A percentile compares a stretch with the other conserved stretches of the same genome.
These are phyloP conservation scores for Sporormia fimetaria DNA, from an alignment of 495 filamentous ascomycete genomes.

Conservation along the genomic window DNA sequence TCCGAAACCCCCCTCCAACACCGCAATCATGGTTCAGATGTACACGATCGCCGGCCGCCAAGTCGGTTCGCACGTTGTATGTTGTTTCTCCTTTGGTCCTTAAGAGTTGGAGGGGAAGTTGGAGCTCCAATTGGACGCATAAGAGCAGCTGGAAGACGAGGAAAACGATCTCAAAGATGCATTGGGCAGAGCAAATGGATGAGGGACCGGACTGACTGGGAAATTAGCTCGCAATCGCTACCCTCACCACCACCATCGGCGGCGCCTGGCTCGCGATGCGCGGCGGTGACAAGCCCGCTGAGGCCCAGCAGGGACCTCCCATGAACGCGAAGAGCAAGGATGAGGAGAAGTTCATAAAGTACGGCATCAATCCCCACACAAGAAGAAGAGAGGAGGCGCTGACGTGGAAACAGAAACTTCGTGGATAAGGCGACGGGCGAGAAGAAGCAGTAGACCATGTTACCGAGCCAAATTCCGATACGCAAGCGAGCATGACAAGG, in stretches of 20 bases:
- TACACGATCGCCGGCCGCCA: conserved; percentile 82
- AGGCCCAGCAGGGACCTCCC: conserved; percentile 50
- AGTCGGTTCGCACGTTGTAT: conserved; percentile 86
- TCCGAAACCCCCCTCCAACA: conserved; percentile 33
- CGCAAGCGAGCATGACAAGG: too few species aligned
- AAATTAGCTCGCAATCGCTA: conserved; percentile 74
- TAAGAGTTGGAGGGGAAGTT: neutral
- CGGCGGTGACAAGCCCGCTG: conserved; percentile 53
- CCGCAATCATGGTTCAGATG: conserved; percentile 68
- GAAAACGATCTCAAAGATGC: too few species aligned
- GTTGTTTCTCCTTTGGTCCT: conserved; percentile 26
- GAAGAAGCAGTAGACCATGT: conserved; percentile 42
- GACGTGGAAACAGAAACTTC: conserved; percentile 22
- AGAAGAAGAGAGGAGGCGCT: conserved; percentile 1
- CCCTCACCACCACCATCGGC: conserved; percentile 56
- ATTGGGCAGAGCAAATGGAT: too few species aligned
- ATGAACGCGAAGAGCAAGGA: conserved; percentile 82
- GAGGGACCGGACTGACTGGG: too few species aligned
- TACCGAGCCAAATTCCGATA: too few species aligned
- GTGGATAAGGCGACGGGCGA: conserved; percentile 34
- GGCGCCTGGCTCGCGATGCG: conserved; percentile 43
- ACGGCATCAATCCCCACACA: conserved; percentile 32
- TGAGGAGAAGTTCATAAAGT: conserved; percentile 98
- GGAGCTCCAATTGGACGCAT: neutral
- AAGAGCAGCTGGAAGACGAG: too few species aligned